Percentiles rank a stretch among this genome's conserved stretches.
Conservation (phyloP, 2,329 filamentous ascomycete species). For the Amphichorda felina region DNA sequence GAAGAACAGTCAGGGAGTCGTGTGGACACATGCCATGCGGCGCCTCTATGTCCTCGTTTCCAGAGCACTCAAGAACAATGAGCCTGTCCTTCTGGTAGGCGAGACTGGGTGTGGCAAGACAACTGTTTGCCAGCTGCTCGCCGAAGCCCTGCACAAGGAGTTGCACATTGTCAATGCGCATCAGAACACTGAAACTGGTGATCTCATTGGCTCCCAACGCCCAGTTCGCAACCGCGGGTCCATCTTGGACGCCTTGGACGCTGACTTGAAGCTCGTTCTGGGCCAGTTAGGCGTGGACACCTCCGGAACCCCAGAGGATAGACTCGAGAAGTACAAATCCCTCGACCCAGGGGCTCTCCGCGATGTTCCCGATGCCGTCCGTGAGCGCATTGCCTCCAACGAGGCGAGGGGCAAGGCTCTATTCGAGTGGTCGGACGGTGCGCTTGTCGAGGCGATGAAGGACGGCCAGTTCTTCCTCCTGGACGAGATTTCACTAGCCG, state of each 20-base stretch:
- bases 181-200: conserved; percentile 94
- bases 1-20: conserved; percentile 51
- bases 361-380: conserved; percentile 34
- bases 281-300: conserved; percentile 23
- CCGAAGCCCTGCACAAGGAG: conserved; percentile 63
- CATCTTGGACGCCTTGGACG: conserved; percentile 52
- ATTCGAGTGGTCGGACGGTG: conserved; percentile 95
- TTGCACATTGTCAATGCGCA: conserved; percentile 93
- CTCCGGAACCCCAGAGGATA: conserved; percentile 34
- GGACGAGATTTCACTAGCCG: conserved; percentile 94
- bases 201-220: conserved; percentile 89
- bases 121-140: conserved; percentile 85
- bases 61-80: conserved; percentile 75
- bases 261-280: conserved; percentile 44
- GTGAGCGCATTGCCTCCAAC: conserved; percentile 31
- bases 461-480: conserved; percentile 82
- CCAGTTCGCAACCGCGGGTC: conserved; percentile 77
- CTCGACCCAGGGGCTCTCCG: conserved; percentile 33
- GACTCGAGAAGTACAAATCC: conserved; percentile 44
- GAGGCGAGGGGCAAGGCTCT: conserved; percentile 64
- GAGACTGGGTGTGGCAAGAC: conserved; percentile 98
- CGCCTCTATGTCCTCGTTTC: conserved; percentile 83
- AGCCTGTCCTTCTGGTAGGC: conserved; percentile 87
- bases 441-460: conserved; percentile 88
- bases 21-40: conserved; percentile 95